Evolutionary conservation across 768 basidiomycete species (phyloP).

Genomic region (Tricholoma matsutake): DNA sequence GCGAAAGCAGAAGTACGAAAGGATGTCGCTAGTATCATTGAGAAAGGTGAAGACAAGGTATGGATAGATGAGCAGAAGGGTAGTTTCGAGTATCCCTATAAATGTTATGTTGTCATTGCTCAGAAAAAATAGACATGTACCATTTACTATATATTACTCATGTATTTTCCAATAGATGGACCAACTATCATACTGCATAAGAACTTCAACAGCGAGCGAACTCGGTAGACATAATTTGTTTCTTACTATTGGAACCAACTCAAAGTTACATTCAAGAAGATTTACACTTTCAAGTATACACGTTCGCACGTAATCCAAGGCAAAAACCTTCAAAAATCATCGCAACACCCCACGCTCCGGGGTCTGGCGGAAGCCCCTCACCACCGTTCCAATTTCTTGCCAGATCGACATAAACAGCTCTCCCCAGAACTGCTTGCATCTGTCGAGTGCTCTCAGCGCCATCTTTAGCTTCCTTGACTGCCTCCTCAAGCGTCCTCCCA

Average conservation of each 20-base stretch:
- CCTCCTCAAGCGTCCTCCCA: constrained; percentile 22
- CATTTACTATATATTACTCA: background rate
- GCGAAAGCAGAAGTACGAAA: constrained; percentile 51
- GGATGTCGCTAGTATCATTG: constrained; percentile 53
- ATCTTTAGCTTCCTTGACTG: constrained; percentile 34
- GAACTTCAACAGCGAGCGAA: no score
- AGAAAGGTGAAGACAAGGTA: constrained; percentile 54
- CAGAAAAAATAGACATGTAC: constrained; percentile 24
- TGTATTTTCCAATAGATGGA: no score
- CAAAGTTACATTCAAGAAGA: background rate
- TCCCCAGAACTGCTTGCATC: constrained; percentile 45
- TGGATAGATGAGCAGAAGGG: constrained; percentile 79
- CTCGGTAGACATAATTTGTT: no score
- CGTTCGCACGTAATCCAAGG: constrained; percentile 12
- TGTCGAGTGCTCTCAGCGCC: constrained; percentile 48
- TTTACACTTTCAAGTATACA: background rate
- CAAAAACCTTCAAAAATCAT: constrained; percentile 39
- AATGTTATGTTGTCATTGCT: constrained; percentile 55
- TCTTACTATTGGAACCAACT: no score
- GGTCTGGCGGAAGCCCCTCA: constrained; percentile 42
- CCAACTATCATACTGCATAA: no score
- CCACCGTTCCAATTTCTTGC: constrained; percentile 20
- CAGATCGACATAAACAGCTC: constrained; percentile 47
- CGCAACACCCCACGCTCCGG: constrained; percentile 53
- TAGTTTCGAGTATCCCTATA: constrained; percentile 79